Percentiles rank a stretch among this genome's conserved stretches.
Evolutionary conservation across 305 asterid genomes (phyloP).

Genomic region (Fraxinus sp.): DNA sequence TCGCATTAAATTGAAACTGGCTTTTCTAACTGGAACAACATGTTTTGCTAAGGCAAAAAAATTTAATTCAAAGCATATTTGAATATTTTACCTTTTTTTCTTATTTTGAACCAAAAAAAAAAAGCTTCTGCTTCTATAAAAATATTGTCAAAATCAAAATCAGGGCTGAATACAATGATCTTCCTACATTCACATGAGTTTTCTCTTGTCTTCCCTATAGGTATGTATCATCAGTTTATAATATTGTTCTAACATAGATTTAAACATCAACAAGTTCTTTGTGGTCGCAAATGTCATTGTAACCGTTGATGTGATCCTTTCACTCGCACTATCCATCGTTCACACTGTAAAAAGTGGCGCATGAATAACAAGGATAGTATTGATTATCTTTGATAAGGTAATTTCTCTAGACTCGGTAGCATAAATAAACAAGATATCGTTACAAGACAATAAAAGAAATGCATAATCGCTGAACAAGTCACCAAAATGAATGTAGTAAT

Average conservation of each 20-base stretch:
- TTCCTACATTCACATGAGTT: constrained; percentile 65
- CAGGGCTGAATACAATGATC: constrained; percentile 43
- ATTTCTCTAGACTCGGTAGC: background rate
- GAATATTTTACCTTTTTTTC: no score
- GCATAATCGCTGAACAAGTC: no score
- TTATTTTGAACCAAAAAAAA: no score
- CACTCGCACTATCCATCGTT: constrained; percentile 64
- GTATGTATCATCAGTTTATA: background rate
- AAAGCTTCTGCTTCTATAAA: no score
- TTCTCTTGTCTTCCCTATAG: background rate
- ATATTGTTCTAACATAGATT: background rate
- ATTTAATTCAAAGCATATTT: no score
- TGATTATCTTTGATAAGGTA: constrained; percentile 73
- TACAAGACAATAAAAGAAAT: background rate
- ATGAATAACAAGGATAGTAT: constrained; percentile 44
- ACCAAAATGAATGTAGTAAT: no score
- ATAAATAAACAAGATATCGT: background rate
- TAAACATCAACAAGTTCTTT: constrained; percentile 49
- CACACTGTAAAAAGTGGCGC: constrained; percentile 64
- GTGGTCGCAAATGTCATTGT: constrained; percentile 57
- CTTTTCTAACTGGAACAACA: no score
- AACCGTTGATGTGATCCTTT: constrained; percentile 59
- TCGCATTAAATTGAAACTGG: no score
- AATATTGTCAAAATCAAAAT: no score
- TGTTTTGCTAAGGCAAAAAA: no score